phyloP scores from a whole-genome alignment of 768 basidiomycete genomes.

The Amanita molliuscula region DNA sequence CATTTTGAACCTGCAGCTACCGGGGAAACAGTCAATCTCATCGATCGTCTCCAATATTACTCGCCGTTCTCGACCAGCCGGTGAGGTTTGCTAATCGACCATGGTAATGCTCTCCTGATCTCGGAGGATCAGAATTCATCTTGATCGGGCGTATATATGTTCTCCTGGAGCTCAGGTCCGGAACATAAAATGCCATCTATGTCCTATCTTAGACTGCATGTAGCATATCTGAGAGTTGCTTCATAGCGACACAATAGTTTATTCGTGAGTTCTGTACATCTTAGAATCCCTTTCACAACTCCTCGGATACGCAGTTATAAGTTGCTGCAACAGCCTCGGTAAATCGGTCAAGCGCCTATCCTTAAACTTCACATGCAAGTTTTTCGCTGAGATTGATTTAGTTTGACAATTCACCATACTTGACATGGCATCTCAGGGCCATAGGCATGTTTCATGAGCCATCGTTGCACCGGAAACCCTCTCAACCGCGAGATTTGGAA shows the following conservation, averaged over 20 bases:
- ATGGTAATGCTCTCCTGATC: background rate
- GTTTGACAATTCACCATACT: slow-evolving; percentile 6
- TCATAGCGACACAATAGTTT: slow-evolving; percentile 3
- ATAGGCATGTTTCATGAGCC: background rate
- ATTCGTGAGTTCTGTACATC: background rate
- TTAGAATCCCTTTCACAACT: background rate
- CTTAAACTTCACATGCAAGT: slow-evolving; percentile 1
- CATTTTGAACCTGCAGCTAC: too few species aligned
- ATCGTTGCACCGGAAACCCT: too few species aligned
- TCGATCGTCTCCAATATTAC: too few species aligned
- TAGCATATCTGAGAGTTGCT: slow-evolving; percentile 3
- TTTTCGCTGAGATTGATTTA: slow-evolving; percentile 2
- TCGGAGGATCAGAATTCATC: background rate
- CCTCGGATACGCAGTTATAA: slow-evolving; percentile 3
- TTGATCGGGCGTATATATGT: background rate
- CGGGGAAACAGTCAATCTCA: too few species aligned
- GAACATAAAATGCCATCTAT: background rate
- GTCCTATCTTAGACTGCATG: background rate
- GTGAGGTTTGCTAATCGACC: background rate
- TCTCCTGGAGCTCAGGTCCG: background rate
- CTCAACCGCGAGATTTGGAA: background rate
- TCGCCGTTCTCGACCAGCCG: too few species aligned
- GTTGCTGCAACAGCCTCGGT: slow-evolving; percentile 2
- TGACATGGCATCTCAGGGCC: background rate
- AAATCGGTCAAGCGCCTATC: background rate